Percentiles rank a stretch among this genome's conserved stretches.
phyloP scores from a whole-genome alignment of 2,329 filamentous ascomycete genomes.

The Aspergillus udagawae region DNA sequence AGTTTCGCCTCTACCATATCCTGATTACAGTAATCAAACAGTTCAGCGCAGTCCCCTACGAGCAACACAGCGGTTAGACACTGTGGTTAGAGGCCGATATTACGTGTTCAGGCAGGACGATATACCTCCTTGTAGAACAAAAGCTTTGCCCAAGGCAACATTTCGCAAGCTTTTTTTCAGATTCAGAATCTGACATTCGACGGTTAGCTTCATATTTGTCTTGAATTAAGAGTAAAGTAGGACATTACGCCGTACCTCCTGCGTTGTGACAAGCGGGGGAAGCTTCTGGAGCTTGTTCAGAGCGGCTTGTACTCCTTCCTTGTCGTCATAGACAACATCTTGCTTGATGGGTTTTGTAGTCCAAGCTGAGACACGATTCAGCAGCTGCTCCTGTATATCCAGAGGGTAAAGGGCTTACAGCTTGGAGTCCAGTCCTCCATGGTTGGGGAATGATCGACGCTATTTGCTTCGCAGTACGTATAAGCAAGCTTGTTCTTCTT shows the following conservation, averaged over 20 bases:
- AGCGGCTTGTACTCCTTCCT: slow-evolving; percentile 35
- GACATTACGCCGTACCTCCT: slow-evolving; percentile 29
- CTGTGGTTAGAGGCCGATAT: neutral
- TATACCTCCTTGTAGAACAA: slow-evolving; percentile 82
- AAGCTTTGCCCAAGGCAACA: slow-evolving; percentile 85
- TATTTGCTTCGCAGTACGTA: neutral
- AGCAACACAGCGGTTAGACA: slow-evolving; percentile 5
- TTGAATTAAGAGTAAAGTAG: neutral
- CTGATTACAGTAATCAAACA: slow-evolving; percentile 94
- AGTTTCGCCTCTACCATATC: slow-evolving; percentile 91
- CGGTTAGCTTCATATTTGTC: slow-evolving; percentile 4
- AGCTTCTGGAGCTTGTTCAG: slow-evolving; percentile 41
- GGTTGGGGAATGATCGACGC: slow-evolving; percentile 1
- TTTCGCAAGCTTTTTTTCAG: slow-evolving; percentile 76
- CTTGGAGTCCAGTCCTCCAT: slow-evolving; percentile 15
- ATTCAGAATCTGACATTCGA: slow-evolving; percentile 56
- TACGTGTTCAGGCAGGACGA: neutral
- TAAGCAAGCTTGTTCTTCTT: neutral
- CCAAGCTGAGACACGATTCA: slow-evolving; percentile 15
- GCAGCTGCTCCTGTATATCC: neutral
- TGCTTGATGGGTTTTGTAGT: slow-evolving; percentile 23
- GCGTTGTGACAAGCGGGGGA: slow-evolving; percentile 46
- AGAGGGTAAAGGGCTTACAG: slow-evolving; percentile 9
- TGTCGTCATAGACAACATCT: slow-evolving; percentile 40
- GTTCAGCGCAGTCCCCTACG: slow-evolving; percentile 77